Base-by-base conservation (phyloP, 768 basidiomycete genomes). In the Amanita polypyramis region DNA sequence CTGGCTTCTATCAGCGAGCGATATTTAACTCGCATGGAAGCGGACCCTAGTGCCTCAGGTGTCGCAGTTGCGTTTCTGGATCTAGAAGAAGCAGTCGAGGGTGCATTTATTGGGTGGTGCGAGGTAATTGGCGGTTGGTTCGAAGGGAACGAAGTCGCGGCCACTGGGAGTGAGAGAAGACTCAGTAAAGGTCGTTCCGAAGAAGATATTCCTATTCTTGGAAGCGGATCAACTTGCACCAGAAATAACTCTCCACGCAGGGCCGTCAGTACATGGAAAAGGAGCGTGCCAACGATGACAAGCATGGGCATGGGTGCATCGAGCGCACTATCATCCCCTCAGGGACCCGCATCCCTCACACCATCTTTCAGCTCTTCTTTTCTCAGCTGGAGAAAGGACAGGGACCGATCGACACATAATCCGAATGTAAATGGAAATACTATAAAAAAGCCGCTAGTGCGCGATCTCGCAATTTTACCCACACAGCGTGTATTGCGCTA, bases 401-500 rank as follows among this genome's bases (percentile, higher is more conserved):
- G 50, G 44, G 51, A 54, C n/a, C 33, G 38, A 21, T 39, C 47
- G 27, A 14, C 7, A 11, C 34, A 37, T 15, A 27, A 27, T 25
- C 32, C 30, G 32, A 34, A 20, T 20, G n/a, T 29, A 32, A 36
- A 34, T 33, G 39, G 47, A 9, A 32, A 32, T 36, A 19, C 35
- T n/a, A 39, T 15, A 27, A 47, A 42, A 32, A 40, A 19, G 20
- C 63, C 61, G 1, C 50, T 59, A 29, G 69, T 80, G n/a, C 65
- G 79, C 43, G 82, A 84, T 52, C 62, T 84, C 7, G 82, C 79
- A 1, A 83, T 84, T 52, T 62, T 79, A 50, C 82, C 82, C 10
- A 74, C 76, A 8, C 82, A 84, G 59, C 65, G 82, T 25, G 70
- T 82, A n/a, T 77, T 75, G 66, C 69, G 82, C 53, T 84, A 84